Percentiles rank a stretch among this genome's conserved stretches.
Evolutionary conservation across 768 basidiomycete genomes (phyloP).

Genomic region (Floccularia luteovirens): DNA sequence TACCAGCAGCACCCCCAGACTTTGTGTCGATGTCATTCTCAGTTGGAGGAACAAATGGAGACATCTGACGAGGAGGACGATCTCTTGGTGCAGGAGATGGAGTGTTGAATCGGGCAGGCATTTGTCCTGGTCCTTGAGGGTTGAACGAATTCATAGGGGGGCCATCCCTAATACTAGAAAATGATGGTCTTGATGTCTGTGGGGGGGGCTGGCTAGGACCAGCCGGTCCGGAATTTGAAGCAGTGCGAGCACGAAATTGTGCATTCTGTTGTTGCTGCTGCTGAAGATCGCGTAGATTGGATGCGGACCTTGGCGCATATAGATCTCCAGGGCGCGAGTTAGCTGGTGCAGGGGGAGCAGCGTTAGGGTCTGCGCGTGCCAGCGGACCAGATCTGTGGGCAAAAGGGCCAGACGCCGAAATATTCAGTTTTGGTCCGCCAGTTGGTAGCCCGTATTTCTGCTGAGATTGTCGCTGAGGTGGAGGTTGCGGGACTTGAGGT

Average conservation of each 20-base stretch:
- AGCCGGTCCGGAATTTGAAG: slow-evolving; percentile 1
- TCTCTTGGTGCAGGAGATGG: neutral
- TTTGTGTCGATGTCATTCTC: slow-evolving; percentile 55
- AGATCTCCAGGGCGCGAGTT: slow-evolving; percentile 5
- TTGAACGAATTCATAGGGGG: neutral
- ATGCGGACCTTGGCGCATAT: slow-evolving; percentile 7
- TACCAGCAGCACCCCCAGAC: slow-evolving; percentile 69
- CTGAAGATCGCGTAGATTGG: slow-evolving; percentile 16
- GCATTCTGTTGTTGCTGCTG: slow-evolving; percentile 13
- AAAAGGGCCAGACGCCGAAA: slow-evolving; percentile 15
- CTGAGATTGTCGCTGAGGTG: slow-evolving; percentile 17
- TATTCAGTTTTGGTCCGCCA: slow-evolving; percentile 14
- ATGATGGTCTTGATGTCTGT: neutral
- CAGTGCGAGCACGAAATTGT: slow-evolving; percentile 11
- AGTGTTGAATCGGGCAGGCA: neutral
- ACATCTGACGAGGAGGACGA: slow-evolving; percentile 1
- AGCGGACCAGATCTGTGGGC: slow-evolving; percentile 28
- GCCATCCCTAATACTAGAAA: slow-evolving; percentile 1
- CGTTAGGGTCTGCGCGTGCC: slow-evolving; percentile 13
- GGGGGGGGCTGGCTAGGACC: neutral
- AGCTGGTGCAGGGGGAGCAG: slow-evolving; percentile 10
- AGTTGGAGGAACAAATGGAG: slow-evolving; percentile 13
- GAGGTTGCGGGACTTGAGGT: slow-evolving; percentile 3
- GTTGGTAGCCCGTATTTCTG: slow-evolving; percentile 17
- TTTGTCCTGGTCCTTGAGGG: too few relatives aligned